Evolutionary conservation across 495 filamentous ascomycete genomes (phyloP).

Genomic region (Pyrenopolyporus hunteri): DNA sequence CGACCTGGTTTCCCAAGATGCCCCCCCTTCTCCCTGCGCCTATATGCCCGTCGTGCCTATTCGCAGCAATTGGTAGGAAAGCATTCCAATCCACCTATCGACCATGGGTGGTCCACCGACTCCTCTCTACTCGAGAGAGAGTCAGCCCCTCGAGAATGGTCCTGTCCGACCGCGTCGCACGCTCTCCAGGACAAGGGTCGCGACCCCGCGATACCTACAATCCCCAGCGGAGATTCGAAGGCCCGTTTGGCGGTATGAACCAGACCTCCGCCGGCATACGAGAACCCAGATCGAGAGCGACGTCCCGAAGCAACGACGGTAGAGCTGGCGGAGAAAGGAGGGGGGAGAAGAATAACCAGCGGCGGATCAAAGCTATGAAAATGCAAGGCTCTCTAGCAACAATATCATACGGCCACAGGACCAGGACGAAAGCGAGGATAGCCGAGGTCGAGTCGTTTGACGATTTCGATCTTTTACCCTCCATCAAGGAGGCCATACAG

Average conservation of each 20-base stretch:
- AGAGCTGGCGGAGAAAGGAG: slow-evolving; percentile 40
- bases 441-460: slow-evolving; percentile 76
- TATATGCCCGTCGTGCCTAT: slow-evolving; percentile 42
- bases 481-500: slow-evolving; percentile 73
- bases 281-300: slow-evolving; percentile 44
- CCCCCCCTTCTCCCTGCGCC: slow-evolving; percentile 30
- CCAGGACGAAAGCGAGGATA: slow-evolving; percentile 71
- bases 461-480: slow-evolving; percentile 74
- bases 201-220: slow-evolving; percentile 44
- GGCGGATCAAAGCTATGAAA: slow-evolving; percentile 79
- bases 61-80: slow-evolving; percentile 14
- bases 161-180: slow-evolving; percentile 73
- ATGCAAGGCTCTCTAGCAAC: slow-evolving; percentile 84
- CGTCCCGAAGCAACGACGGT: slow-evolving; percentile 35
- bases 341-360: slow-evolving; percentile 47
- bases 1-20: slow-evolving; percentile 19
- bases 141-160: slow-evolving; percentile 73
- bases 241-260: slow-evolving; percentile 84
- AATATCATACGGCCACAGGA: slow-evolving; percentile 74
- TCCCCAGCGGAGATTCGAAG: slow-evolving; percentile 49
- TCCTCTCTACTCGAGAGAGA: slow-evolving; percentile 44
- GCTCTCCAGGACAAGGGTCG: slow-evolving; percentile 52
- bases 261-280: slow-evolving; percentile 59
- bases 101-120: slow-evolving; percentile 46
- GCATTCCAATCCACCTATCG: slow-evolving; percentile 17